Percentiles rank a stretch among this genome's conserved stretches.
phyloP scores from a whole-genome alignment of 257 asterid genomes.

The Salvia splendens region DNA sequence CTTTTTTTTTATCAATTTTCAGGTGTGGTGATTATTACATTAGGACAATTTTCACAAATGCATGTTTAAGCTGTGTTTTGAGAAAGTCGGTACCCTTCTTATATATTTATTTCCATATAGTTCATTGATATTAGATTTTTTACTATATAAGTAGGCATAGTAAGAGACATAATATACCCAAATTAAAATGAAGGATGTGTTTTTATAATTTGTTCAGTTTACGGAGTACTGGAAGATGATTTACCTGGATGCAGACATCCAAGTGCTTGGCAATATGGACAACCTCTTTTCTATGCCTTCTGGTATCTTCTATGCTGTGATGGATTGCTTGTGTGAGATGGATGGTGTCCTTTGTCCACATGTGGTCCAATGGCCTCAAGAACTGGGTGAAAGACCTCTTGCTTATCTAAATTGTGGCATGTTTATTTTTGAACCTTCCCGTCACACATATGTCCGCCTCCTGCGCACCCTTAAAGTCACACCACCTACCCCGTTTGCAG shows the following conservation, averaged over 20 bases:
- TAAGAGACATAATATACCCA: neutral
- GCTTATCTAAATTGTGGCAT: slow-evolving; percentile 50
- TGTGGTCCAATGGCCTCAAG: slow-evolving; percentile 44
- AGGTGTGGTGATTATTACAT: neutral
- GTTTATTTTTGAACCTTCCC: slow-evolving; percentile 50
- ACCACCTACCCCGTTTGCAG: slow-evolving; percentile 53
- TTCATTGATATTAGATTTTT: neutral
- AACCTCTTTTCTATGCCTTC: slow-evolving; percentile 45
- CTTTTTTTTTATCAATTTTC: neutral
- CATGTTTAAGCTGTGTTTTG: neutral
- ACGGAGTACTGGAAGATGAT: slow-evolving; percentile 53
- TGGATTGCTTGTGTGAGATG: slow-evolving; percentile 53
- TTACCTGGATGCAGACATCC: slow-evolving; percentile 54
- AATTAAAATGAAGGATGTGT: neutral
- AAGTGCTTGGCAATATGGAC: slow-evolving; percentile 53
- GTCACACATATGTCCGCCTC: slow-evolving; percentile 39
- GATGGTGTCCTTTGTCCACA: slow-evolving; percentile 32
- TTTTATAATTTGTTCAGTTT: slow-evolving; percentile 36
- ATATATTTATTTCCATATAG: neutral
- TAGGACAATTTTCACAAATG: neutral
- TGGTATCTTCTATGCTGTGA: slow-evolving; percentile 46
- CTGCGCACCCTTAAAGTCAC: slow-evolving; percentile 37
- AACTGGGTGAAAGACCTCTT: slow-evolving; percentile 41
- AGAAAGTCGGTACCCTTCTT: neutral
- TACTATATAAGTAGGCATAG: neutral